Evolutionary conservation across 352 stramenopile species (phyloP).

Genomic region (Globisporangium mamillatum): DNA sequence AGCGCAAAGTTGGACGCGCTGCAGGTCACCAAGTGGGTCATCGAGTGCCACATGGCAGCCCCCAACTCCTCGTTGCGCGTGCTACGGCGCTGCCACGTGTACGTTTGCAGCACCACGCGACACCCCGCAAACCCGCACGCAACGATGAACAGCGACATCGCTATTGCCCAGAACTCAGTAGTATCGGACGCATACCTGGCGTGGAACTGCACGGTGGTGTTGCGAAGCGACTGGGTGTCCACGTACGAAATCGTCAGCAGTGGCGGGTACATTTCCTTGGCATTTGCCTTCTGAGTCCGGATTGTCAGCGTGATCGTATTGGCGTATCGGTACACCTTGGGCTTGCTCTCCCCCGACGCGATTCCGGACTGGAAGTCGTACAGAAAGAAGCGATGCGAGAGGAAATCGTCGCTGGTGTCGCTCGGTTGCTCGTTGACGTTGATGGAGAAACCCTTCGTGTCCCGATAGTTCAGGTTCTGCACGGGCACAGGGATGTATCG

Average conservation of each 20-base stretch:
- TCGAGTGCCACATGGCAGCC: conserved; percentile 44
- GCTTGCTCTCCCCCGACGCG: conserved; percentile 34
- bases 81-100: conserved; percentile 86
- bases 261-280: conserved; percentile 61
- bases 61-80: conserved; percentile 65
- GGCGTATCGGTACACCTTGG: conserved; percentile 70
- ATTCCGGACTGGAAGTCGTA: conserved; percentile 83
- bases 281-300: conserved; percentile 41
- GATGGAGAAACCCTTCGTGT: conserved; percentile 50
- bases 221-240: conserved; percentile 37
- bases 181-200: conserved; percentile 88
- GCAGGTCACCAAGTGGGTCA: conserved; percentile 38
- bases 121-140: conserved; percentile 50
- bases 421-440: conserved; percentile 70
- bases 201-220: conserved; percentile 53
- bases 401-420: conserved; percentile 78
- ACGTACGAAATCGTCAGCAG: conserved; percentile 79
- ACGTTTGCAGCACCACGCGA: conserved; percentile 69
- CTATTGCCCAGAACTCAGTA: conserved; percentile 68
- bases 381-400: conserved; percentile 92
- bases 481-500: conserved; percentile 87
- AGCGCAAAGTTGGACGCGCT: conserved; percentile 39
- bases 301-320: conserved; percentile 66
- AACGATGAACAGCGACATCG: conserved; percentile 71
- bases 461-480: conserved; percentile 78